These are phyloP conservation scores for Eucalyptus pauciflora DNA, from an alignment of 345 rosid species.

Conservation along the genomic window DNA sequence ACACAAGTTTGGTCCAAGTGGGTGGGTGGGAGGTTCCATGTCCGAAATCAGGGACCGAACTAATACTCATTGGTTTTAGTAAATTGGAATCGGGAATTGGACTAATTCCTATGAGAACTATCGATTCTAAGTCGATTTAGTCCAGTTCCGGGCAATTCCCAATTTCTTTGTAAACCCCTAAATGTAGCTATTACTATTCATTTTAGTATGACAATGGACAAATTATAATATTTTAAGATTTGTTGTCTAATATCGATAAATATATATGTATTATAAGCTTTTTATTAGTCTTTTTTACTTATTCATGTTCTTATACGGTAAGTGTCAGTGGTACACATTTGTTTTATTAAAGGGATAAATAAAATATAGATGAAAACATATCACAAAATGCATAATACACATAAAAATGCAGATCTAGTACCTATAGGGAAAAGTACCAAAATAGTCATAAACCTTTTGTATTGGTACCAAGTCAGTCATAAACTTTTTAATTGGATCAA, in stretches of 20 bases:
- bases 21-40: too few species aligned
- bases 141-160: fast-evolving
- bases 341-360: neutral
- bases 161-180: too few species aligned
- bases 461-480: too few species aligned
- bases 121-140: fast-evolving
- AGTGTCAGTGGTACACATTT: neutral
- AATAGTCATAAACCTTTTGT: too few species aligned
- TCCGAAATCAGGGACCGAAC: fast-evolving
- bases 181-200: neutral
- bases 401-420: neutral
- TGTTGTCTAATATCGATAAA: neutral
- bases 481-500: too few species aligned
- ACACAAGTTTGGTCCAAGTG: too few species aligned
- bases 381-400: neutral
- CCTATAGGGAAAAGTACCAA: too few species aligned
- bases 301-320: neutral
- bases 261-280: neutral
- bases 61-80: too few species aligned
- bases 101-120: too few species aligned
- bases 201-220: neutral
- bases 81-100: too few species aligned
- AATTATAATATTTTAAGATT: neutral
- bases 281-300: neutral
- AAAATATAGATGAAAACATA: neutral